Evolutionary conservation across 441 rosid species (phyloP), one percentile per base, ranked within the genome.

Genomic region (Erodium texanum): DNA sequence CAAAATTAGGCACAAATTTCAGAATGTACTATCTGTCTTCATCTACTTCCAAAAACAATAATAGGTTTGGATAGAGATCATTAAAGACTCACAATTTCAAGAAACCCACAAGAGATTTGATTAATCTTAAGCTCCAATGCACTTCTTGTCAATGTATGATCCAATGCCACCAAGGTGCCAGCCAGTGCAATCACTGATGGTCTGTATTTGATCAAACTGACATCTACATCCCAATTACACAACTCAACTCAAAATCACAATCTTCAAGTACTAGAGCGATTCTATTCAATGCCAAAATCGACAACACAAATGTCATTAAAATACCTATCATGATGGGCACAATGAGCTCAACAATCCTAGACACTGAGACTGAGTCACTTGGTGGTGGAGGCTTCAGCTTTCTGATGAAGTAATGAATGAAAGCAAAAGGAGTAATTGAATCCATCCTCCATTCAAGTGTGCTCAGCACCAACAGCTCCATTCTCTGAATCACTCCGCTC

Each of bases 181-280:
- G 89, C 89, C 8, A 81, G 79, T 2, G 89, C 93, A 61, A 88
- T 68, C 14, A 66, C 71, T 24, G 93, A 86, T 3, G 93, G 90
- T 65, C 85, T 76, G 52, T 79, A 74, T 48, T 77, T 77, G 69
- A 68, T 67, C 71, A 79, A 66, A 75, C 75, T 80, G 68, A 77
- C 78, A 71, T 79, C 90, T 88, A 76, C 64, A 74, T 2, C 48
- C 29, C 24, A 38, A 41, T 5, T 27, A 54, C 15, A 23, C 27
- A 11, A 36, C 24, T 48, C 3, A 43, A 43, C n/a, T 70, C 56
- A 69, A 54, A 18, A 54, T 19, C 23, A 12, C 36, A 69, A 63
- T 66, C 48, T 3, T n/a, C 58, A 50, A 50, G 19, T n/a, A 16
- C 58, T 3, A n/a, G 16, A 50, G 7, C 29, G 27, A 62, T 63